Percentiles rank a stretch among this genome's conserved stretches.
These are phyloP conservation scores for Penicillium verhagenii DNA, from an alignment of 495 filamentous ascomycete species.

Conservation along the genomic window DNA sequence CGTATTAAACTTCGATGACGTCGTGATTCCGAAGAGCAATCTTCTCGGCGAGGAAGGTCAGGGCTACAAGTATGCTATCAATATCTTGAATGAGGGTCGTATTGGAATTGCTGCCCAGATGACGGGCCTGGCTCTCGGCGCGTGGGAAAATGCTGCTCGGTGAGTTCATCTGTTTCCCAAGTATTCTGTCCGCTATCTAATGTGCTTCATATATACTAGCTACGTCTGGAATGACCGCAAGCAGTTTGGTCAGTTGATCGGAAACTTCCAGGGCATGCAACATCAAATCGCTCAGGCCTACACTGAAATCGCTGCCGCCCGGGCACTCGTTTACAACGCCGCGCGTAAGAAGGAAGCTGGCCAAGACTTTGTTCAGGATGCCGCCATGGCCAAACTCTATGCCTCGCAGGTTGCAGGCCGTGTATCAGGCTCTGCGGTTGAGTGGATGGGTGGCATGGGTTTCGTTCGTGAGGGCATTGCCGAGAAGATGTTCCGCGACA, in stretches of 20 bases:
- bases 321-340: slow-evolving; percentile 93
- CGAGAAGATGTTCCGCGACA: slow-evolving; percentile 97
- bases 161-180: slow-evolving; percentile 36
- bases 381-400: slow-evolving; percentile 97
- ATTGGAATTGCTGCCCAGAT: slow-evolving; percentile 99
- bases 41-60: slow-evolving; percentile 84
- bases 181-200: not conserved
- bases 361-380: slow-evolving; percentile 89
- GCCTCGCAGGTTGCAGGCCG: slow-evolving; percentile 89
- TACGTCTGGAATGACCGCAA: slow-evolving; percentile 97
- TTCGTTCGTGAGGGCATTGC: slow-evolving; percentile 96
- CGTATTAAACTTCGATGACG: slow-evolving; percentile 96
- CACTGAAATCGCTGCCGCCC: slow-evolving; percentile 86
- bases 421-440: slow-evolving; percentile 82
- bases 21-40: slow-evolving; percentile 83
- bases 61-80: slow-evolving; percentile 97
- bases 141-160: slow-evolving; percentile 92
- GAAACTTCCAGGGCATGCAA: slow-evolving; percentile 98
- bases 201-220: slow-evolving; percentile 30
- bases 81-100: slow-evolving; percentile 92
- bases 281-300: slow-evolving; percentile 97
- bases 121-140: slow-evolving; percentile 93
- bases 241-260: slow-evolving; percentile 91
- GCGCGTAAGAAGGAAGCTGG: slow-evolving; percentile 98
- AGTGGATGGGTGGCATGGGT: slow-evolving; percentile 99